Evolutionary conservation across 2,329 filamentous ascomycete species (phyloP).

Genomic region (Beauveria medogensis): DNA sequence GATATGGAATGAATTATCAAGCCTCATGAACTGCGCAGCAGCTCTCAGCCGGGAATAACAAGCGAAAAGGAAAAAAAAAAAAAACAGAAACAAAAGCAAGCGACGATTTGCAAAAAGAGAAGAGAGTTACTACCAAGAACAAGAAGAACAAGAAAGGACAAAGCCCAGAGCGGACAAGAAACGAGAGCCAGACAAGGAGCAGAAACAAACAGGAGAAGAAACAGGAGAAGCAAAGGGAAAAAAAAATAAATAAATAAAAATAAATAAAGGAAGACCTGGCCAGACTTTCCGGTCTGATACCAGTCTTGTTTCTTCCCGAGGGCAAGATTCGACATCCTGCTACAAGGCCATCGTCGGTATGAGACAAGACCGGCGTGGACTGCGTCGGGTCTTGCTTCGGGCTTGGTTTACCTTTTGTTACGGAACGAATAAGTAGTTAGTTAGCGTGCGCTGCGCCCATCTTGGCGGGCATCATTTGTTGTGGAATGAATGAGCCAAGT

Average conservation of each 20-base stretch:
- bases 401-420: no score
- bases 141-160: background rate
- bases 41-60: background rate
- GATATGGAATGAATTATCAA: background rate
- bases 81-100: background rate
- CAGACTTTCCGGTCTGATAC: background rate
- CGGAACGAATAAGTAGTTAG: no score
- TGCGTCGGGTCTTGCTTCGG: no score
- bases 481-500: no score
- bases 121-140: background rate
- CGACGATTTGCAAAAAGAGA: no score
- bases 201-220: background rate
- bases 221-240: background rate
- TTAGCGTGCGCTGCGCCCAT: background rate
- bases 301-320: background rate
- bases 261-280: background rate
- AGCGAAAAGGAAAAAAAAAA: background rate
- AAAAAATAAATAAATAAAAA: no score
- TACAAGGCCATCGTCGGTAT: background rate
- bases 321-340: background rate
- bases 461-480: background rate
- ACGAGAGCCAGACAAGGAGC: background rate
- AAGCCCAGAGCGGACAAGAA: background rate
- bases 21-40: background rate
- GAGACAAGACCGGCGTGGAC: background rate